phyloP scores from a whole-genome alignment of 2,329 filamentous ascomycete species.

The Dactylella cylindrospora region DNA sequence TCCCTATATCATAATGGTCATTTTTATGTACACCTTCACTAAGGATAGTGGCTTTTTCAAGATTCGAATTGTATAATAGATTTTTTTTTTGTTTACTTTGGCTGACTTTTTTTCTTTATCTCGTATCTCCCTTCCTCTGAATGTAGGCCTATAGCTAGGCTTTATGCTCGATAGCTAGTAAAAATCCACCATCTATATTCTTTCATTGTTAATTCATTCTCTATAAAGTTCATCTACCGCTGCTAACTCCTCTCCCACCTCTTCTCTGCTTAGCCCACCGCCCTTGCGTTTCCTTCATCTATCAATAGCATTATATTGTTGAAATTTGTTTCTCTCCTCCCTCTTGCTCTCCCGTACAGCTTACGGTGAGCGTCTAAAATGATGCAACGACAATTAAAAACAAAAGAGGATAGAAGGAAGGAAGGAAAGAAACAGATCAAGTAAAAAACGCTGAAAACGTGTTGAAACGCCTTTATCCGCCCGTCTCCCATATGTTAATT shows the following conservation, averaged over 20 bases:
- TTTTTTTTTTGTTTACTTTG: slow-evolving; percentile 12
- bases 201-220: no score
- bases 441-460: slow-evolving; percentile 39
- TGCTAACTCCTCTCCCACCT: no score
- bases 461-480: slow-evolving; percentile 44
- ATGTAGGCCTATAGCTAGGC: no score
- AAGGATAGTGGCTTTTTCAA: slow-evolving; percentile 4
- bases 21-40: not conserved
- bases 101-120: not conserved
- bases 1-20: not conserved
- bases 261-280: no score
- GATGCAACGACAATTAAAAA: slow-evolving; percentile 3
- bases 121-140: not conserved
- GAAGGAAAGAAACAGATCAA: not conserved
- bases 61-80: slow-evolving; percentile 19
- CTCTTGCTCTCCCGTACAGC: not conserved
- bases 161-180: no score
- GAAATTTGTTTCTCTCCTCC: not conserved
- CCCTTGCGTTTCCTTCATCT: no score
- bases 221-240: no score
- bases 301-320: no score
- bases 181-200: no score
- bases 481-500: slow-evolving; percentile 7
- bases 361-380: not conserved
- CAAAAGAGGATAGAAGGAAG: no score